phyloP scores from a whole-genome alignment of 2,329 filamentous ascomycete genomes.

The Cadophora luteo-olivacea region DNA sequence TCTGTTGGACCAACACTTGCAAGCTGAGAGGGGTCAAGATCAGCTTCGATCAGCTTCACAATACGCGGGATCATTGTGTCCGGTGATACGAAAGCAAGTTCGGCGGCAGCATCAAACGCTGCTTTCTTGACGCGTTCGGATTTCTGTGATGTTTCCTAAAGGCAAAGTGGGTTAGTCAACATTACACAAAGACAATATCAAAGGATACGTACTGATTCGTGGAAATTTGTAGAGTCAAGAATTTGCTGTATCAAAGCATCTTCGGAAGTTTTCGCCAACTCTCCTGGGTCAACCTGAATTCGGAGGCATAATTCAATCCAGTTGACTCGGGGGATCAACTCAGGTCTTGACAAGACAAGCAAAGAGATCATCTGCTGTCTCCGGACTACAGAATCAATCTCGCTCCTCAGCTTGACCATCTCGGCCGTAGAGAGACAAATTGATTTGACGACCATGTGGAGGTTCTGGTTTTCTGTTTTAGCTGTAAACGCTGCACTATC shows the following conservation, averaged over 20 bases:
- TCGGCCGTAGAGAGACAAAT: constrained; percentile 68
- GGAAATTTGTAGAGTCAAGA: constrained; percentile 53
- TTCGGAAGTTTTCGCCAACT: constrained; percentile 70
- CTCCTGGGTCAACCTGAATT: constrained; percentile 82
- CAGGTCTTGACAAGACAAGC: constrained; percentile 77
- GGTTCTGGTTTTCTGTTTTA: constrained; percentile 67
- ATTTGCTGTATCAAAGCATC: constrained; percentile 74
- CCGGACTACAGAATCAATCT: constrained; percentile 56
- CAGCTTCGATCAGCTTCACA: constrained; percentile 73
- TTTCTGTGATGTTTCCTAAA: constrained; percentile 40
- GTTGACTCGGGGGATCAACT: constrained; percentile 76
- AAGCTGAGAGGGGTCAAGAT: constrained; percentile 75
- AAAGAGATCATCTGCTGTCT: constrained; percentile 77
- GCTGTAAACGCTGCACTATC: constrained; percentile 73
- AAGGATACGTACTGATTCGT: constrained; percentile 57
- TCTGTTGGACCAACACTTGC: constrained; percentile 82
- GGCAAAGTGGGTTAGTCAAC: constrained; percentile 22
- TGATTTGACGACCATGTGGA: constrained; percentile 66
- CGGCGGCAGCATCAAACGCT: constrained; percentile 84
- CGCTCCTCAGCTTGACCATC: constrained; percentile 50
- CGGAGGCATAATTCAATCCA: constrained; percentile 92
- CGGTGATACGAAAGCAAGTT: constrained; percentile 92
- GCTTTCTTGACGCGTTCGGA: constrained; percentile 64
- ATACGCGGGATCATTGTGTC: constrained; percentile 79
- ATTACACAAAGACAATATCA: neutral